Conservation (phyloP, 805 yeast species). For the Teunomyces gatunensis region DNA sequence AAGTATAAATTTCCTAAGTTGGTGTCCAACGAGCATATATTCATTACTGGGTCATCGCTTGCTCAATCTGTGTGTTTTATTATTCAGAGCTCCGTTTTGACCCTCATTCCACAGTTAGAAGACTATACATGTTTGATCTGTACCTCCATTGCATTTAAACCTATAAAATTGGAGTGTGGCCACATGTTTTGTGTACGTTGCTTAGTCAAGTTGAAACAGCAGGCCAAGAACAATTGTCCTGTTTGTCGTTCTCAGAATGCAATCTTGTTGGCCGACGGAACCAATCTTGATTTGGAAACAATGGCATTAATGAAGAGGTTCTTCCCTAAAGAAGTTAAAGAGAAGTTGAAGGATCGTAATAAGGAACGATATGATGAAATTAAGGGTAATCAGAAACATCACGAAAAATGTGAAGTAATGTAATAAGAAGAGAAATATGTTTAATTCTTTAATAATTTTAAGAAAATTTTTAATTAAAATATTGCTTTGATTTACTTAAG, state of each 20-base stretch:
- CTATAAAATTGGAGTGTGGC: constrained; percentile 60
- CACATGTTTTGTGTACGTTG: constrained; percentile 76
- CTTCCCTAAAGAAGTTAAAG: constrained; percentile 67
- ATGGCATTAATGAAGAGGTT: constrained; percentile 53
- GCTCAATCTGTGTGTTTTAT: constrained; percentile 54
- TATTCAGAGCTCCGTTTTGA: constrained; percentile 52
- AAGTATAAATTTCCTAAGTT: constrained; percentile 46
- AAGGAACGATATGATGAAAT: constrained; percentile 35
- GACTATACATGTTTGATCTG: constrained; percentile 78
- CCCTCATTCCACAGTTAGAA: constrained; percentile 68
- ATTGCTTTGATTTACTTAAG: background rate
- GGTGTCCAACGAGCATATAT: constrained; percentile 39
- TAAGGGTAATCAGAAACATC: constrained; percentile 13
- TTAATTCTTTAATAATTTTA: background rate
- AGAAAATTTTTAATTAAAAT: background rate
- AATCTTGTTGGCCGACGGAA: constrained; percentile 55
- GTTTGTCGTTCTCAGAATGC: constrained; percentile 56
- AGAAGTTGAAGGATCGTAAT: constrained; percentile 54
- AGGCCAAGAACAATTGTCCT: constrained; percentile 61
- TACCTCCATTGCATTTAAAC: constrained; percentile 66
- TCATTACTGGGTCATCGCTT: constrained; percentile 46
- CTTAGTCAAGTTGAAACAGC: constrained; percentile 62
- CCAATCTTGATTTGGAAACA: constrained; percentile 55
- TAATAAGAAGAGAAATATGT: constrained; percentile 1
- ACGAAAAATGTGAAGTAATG: constrained; percentile 19